Evolutionary conservation across 495 filamentous ascomycete species (phyloP).

Genomic region (Xylaria acuta): DNA sequence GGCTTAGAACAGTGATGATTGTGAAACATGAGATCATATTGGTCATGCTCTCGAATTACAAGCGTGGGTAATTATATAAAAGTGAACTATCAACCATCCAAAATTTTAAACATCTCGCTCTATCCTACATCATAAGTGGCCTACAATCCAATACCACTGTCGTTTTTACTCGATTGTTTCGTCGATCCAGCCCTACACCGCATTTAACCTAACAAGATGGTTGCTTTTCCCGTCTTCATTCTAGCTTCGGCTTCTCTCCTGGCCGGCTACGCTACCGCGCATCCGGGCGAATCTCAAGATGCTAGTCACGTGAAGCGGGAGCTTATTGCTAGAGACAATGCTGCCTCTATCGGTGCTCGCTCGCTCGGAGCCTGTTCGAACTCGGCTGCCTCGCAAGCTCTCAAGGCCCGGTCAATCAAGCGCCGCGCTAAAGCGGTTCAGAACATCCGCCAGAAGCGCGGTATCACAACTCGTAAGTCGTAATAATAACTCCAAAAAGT

Average conservation of each 20-base stretch:
- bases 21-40: background rate
- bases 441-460: conserved; percentile 56
- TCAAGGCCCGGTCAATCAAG: conserved; percentile 43
- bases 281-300: conserved; percentile 47
- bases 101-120: background rate
- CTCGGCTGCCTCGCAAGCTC: conserved; percentile 38
- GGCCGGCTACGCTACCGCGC: conserved; percentile 38
- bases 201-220: conserved; percentile 31
- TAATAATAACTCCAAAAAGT: background rate
- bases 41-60: background rate
- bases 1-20: background rate
- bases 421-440: conserved; percentile 47
- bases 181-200: background rate
- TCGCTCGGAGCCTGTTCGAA: conserved; percentile 45
- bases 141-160: background rate
- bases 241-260: conserved; percentile 32
- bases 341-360: conserved; percentile 42
- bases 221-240: conserved; percentile 36
- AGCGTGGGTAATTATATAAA: conserved; percentile 2
- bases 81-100: background rate
- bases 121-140: background rate
- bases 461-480: conserved; percentile 52
- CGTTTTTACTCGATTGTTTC: background rate
- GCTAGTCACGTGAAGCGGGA: conserved; percentile 41
- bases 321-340: conserved; percentile 42